These are phyloP conservation scores for Drosera capensis DNA, from an alignment of 148 eudicot species.

Conservation along the genomic window DNA sequence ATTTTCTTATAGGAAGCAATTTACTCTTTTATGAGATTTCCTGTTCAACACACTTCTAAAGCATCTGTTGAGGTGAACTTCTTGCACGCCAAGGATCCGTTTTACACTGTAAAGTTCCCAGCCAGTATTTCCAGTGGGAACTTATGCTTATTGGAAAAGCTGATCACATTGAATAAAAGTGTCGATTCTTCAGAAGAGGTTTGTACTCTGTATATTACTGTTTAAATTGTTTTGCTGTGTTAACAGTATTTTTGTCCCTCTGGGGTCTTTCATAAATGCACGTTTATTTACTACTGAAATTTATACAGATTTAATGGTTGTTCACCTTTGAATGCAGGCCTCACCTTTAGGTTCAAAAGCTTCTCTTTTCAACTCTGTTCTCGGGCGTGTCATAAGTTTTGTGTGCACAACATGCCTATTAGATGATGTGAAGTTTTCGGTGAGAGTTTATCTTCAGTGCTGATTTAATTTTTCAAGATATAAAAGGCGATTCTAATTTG, in stretches of 20 bases:
- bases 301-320: constrained; percentile 1
- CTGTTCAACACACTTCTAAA: constrained; percentile 38
- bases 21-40: constrained; percentile 67
- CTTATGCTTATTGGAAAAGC: constrained; percentile 41
- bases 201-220: constrained; percentile 4
- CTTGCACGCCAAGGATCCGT: constrained; percentile 17
- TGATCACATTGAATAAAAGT: constrained; percentile 20
- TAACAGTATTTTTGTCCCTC: too few relatives aligned
- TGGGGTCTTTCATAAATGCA: too few relatives aligned
- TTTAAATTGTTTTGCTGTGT: too few relatives aligned
- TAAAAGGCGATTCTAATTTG: not conserved
- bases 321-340: constrained; percentile 17
- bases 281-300: too few relatives aligned
- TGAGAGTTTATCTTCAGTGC: constrained; percentile 7
- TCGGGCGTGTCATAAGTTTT: constrained; percentile 39
- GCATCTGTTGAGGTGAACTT: constrained; percentile 22
- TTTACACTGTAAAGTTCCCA: constrained; percentile 25
- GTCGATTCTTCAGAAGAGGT: constrained; percentile 32
- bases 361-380: constrained; percentile 43
- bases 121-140: constrained; percentile 18
- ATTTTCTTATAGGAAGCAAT: constrained; percentile 38
- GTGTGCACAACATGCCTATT: constrained; percentile 37
- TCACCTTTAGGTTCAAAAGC: constrained; percentile 38
- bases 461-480: not conserved
- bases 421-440: constrained; percentile 47